Base-by-base conservation (phyloP, 2,329 filamentous ascomycete genomes). In the Aspergillus flavus region DNA sequence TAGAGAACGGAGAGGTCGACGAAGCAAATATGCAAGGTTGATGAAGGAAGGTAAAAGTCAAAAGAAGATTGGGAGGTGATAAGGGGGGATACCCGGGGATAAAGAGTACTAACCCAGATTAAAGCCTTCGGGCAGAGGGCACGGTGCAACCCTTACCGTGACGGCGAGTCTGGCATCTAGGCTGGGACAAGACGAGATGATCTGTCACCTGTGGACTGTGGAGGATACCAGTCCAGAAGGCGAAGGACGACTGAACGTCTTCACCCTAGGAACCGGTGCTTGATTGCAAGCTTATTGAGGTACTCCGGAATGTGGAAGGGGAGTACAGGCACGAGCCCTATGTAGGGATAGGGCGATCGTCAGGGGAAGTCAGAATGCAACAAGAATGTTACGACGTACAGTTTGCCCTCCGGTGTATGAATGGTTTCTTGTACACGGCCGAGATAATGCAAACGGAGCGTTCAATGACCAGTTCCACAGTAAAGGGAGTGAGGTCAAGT, bases 211-310 rank as follows among this genome's bases (percentile, higher is more conserved):
- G 52, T 71, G 66, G 71, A 72, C 69, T 71, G 69, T 75, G 72
- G 62, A 69, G 71, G 70, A 77, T 75, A 72, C 76, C 72, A 76
- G 69, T 73, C 67, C 68, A 62, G 74, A 69, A 75, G 73, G 74
- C 75, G 73, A 79, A 81, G 77, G 64, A 80, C 79, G 79, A 81
- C 75, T 77, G 68, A 81, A 81, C 79, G 79, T 77, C 78, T 81
- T 79, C 79, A 78, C 77, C 75, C 72, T 76, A 73, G 70, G 72
- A 73, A 71, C 69, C 64, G 66, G 72, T 73, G 69, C 71, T 74
- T 72, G 66, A 68, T 68, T 68, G 66, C 64, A 65, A 66, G 65
- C 62, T 69, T 72, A 72, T 72, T 26, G 52, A 32, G 73, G 71
- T 70, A 69, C 71, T 72, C 71, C 70, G 73, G 76, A 78, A 78